phyloP scores from a whole-genome alignment of 495 filamentous ascomycete genomes.

The Pseudoneurospora amorphoporcata region DNA sequence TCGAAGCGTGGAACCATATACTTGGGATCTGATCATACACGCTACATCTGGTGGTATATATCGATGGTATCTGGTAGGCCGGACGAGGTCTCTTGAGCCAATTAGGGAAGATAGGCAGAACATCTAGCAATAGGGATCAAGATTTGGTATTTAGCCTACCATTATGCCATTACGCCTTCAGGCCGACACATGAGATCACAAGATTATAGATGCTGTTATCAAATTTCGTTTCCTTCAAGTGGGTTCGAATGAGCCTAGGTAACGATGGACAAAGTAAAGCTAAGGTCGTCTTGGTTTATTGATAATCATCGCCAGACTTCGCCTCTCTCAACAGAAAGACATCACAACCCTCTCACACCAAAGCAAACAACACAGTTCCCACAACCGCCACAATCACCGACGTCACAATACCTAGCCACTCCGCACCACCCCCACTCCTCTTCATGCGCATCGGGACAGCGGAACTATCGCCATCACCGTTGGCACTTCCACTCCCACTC shows the following conservation, averaged over 20 bases:
- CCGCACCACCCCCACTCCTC: background rate
- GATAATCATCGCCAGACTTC: too few relatives aligned
- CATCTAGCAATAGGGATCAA: background rate
- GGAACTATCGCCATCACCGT: background rate
- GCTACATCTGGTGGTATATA: background rate
- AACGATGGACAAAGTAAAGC: background rate
- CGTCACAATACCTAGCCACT: constrained; percentile 3
- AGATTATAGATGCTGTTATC: background rate
- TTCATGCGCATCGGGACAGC: background rate
- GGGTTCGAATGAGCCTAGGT: background rate
- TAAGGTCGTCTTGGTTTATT: too few relatives aligned
- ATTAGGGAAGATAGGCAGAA: background rate
- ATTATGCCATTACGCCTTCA: background rate
- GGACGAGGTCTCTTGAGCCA: background rate
- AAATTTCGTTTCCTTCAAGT: background rate
- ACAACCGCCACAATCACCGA: constrained; percentile 2
- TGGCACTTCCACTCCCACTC: background rate
- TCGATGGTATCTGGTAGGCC: background rate
- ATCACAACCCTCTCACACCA: background rate
- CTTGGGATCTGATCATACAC: background rate
- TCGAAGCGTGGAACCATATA: background rate
- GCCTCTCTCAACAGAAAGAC: background rate
- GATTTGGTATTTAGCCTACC: background rate
- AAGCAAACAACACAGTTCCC: constrained; percentile 2
- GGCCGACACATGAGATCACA: background rate